Base-by-base conservation (phyloP, 2,329 filamentous ascomycete species). In the Botrytis pseudocinerea region DNA sequence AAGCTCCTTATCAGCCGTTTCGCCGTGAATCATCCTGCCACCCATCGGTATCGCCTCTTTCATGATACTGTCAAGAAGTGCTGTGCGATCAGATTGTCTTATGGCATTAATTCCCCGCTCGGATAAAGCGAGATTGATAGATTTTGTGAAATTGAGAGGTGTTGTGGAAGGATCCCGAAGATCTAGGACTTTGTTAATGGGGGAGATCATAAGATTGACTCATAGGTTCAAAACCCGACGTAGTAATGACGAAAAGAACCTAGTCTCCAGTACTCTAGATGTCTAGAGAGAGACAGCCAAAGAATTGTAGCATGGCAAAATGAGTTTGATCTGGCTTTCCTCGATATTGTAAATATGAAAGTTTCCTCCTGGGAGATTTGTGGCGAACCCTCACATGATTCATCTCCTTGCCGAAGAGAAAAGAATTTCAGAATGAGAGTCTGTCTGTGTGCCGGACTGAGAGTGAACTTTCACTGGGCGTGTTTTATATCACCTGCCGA, bases 121-220 rank as follows among this genome's bases (percentile, higher is more conserved):
- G 0, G 96, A 98, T 0, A 99, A 86, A 35, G 96, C 95, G 72
- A 99, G 85, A 80, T 99, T 99, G 85, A 99, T 99, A n/a, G 96
- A 98, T 82, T 94, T 97, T 74, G 95, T 97, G 81, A 98, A 98
- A 83, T 98, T 98, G 75, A 98, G 86, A 4, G 95, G 95, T 44
- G 91, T 90, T 0, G 93, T 97, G 3, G 89, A 88, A 3, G 92
- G 91, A 81, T 97, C 91, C 59, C 96, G 91, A 66, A 98, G 90
- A 84, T 99, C 96, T 98, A 62, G 35, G 51, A 22, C 66, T 48
- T 71, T 40, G 60, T 71, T 54, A 71, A 61, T 32, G 32, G 38
- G 32, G 35, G 35, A 25, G 38, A n/a, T 46, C 28, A 35, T 38
- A 25, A 22, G 18, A 35, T 25, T 14, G 8, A 32, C 22, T 38